phyloP scores from a whole-genome alignment of 352 stramenopile genomes.

The Pythium rhizo-oryzae region DNA sequence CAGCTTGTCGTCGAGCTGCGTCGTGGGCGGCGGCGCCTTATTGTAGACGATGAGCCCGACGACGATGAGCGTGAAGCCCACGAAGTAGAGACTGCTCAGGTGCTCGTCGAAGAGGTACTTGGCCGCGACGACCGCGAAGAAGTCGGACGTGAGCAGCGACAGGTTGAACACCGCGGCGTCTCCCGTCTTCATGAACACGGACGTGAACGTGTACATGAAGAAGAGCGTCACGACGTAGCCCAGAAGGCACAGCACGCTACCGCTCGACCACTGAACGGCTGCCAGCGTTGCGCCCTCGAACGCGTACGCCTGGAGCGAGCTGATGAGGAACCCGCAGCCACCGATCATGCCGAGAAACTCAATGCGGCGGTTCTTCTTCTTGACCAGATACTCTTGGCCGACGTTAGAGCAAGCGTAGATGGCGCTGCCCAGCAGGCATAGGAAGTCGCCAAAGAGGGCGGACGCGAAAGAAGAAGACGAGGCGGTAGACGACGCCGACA shows the following conservation, averaged over 20 bases:
- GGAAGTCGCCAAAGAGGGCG: slow-evolving; percentile 86
- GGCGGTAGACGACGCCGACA: slow-evolving; percentile 6
- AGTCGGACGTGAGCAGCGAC: slow-evolving; percentile 95
- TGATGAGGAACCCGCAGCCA: slow-evolving; percentile 91
- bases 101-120: slow-evolving; percentile 88
- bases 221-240: slow-evolving; percentile 86
- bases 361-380: slow-evolving; percentile 76
- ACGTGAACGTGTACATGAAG: slow-evolving; percentile 92
- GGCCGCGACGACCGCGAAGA: slow-evolving; percentile 93
- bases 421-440: slow-evolving; percentile 90
- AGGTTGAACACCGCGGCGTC: slow-evolving; percentile 97
- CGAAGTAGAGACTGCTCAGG: slow-evolving; percentile 84
- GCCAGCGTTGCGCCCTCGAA: slow-evolving; percentile 73
- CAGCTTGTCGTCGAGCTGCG: slow-evolving; percentile 37
- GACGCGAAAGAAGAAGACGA: slow-evolving; percentile 33
- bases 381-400: slow-evolving; percentile 82
- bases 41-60: slow-evolving; percentile 79
- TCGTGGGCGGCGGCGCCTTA: slow-evolving; percentile 44
- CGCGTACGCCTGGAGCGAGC: slow-evolving; percentile 75
- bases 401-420: slow-evolving; percentile 96
- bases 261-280: slow-evolving; percentile 52
- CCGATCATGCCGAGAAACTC: slow-evolving; percentile 96
- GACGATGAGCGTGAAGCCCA: slow-evolving; percentile 86
- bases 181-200: slow-evolving; percentile 73
- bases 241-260: slow-evolving; percentile 57